A percentile compares a stretch with the other conserved stretches of the same genome.
Evolutionary conservation across 208 protist species (phyloP).

Genomic region (Strigomonas culicis): DNA sequence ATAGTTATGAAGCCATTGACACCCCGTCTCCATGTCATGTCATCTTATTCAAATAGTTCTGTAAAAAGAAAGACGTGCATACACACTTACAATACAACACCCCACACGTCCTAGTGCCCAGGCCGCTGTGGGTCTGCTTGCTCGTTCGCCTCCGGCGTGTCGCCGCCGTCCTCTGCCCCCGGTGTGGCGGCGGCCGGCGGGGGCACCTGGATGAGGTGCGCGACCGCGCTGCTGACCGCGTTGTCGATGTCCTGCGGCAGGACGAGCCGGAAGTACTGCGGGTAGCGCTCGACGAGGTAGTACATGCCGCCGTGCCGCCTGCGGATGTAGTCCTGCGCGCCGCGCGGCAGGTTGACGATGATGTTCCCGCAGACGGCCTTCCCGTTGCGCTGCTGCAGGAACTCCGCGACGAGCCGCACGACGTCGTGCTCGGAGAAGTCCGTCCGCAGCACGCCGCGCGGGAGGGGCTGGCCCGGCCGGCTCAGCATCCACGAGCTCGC

Average conservation of each 20-base stretch:
- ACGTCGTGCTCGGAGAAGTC: constrained; percentile 80
- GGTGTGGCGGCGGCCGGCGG: neutral
- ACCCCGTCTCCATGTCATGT: no score
- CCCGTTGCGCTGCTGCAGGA: constrained; percentile 48
- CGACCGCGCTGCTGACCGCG: constrained; percentile 55
- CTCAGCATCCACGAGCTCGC: constrained; percentile 66
- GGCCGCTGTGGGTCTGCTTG: no score
- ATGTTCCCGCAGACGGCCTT: constrained; percentile 35
- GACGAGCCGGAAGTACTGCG: constrained; percentile 83
- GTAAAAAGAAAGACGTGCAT: no score
- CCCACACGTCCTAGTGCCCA: no score
- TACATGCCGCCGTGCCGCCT: constrained; percentile 76
- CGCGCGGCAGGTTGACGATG: constrained; percentile 61
- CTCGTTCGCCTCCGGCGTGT: no score
- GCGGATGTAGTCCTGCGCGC: constrained; percentile 69
- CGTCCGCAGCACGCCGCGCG: constrained; percentile 75
- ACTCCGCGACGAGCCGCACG: constrained; percentile 70
- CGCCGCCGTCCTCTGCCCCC: neutral
- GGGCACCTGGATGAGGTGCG: constrained; percentile 77
- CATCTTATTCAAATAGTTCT: no score
- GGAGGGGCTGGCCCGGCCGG: constrained; percentile 67
- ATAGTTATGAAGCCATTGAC: no score
- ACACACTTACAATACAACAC: no score
- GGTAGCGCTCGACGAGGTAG: constrained; percentile 67
- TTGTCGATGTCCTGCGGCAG: constrained; percentile 59